Conservation (phyloP, 352 stramenopile species). For the Globisporangium heterothallicum region DNA sequence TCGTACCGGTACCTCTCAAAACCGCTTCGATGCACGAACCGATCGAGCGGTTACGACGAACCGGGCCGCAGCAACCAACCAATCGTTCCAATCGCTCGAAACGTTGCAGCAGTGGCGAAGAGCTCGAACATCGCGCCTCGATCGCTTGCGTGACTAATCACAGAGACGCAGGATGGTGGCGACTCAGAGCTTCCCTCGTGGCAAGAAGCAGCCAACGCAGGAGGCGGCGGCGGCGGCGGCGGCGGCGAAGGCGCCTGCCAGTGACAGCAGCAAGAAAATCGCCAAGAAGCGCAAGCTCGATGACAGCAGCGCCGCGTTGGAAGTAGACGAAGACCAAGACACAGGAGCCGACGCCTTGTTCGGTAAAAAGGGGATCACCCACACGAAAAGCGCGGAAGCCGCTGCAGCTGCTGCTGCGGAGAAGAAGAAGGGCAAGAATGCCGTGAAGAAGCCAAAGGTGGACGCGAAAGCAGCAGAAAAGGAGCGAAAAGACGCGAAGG, state of each 20-base stretch:
- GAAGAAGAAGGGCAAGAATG: constrained; percentile 26
- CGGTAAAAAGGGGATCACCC: constrained; percentile 61
- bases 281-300: constrained; percentile 47
- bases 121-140: neutral
- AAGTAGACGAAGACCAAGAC: constrained; percentile 23
- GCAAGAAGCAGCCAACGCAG: constrained; percentile 39
- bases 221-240: constrained; percentile 2
- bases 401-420: constrained; percentile 1
- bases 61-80: neutral
- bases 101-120: constrained; percentile 5
- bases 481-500: constrained; percentile 18
- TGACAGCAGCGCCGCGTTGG: constrained; percentile 15
- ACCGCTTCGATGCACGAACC: neutral
- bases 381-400: constrained; percentile 8
- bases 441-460: constrained; percentile 15
- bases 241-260: neutral
- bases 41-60: neutral
- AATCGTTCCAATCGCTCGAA: constrained; percentile 4
- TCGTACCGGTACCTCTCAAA: neutral
- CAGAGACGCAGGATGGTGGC: constrained; percentile 18
- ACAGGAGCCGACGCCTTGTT: constrained; percentile 61
- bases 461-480: constrained; percentile 12
- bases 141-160: neutral
- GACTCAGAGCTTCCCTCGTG: constrained; percentile 62
- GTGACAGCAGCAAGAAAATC: constrained; percentile 9